Percentiles rank a stretch among this genome's conserved stretches.
Conservation (phyloP, 2,329 filamentous ascomycete species). For the Periconia sp. region DNA sequence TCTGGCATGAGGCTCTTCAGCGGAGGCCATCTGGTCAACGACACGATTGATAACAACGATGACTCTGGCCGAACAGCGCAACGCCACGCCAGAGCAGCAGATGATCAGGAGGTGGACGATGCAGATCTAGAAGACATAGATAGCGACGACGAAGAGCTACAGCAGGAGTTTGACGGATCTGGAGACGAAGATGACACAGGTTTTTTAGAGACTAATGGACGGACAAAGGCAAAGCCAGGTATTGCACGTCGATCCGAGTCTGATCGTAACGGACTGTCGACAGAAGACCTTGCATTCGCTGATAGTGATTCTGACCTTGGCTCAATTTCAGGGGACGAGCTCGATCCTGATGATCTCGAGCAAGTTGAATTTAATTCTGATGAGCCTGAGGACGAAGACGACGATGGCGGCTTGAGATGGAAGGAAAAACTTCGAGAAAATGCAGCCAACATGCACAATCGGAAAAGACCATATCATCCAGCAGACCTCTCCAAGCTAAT, state of each 20-base stretch:
- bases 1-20: slow-evolving; percentile 86
- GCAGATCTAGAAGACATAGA: slow-evolving; percentile 56
- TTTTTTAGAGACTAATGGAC: slow-evolving; percentile 47
- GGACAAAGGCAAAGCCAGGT: slow-evolving; percentile 44
- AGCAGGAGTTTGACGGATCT: slow-evolving; percentile 52
- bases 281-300: slow-evolving; percentile 84
- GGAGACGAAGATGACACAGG: slow-evolving; percentile 59
- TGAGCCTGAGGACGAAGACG: slow-evolving; percentile 62
- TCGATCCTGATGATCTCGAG: slow-evolving; percentile 33
- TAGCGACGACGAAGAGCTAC: slow-evolving; percentile 62
- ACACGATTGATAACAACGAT: slow-evolving; percentile 58
- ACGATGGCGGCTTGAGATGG: slow-evolving; percentile 78
- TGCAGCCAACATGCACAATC: slow-evolving; percentile 73
- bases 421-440: slow-evolving; percentile 84
- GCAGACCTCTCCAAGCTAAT: slow-evolving; percentile 85
- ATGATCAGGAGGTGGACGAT: slow-evolving; percentile 57
- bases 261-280: slow-evolving; percentile 29
- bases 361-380: slow-evolving; percentile 61
- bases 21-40: slow-evolving; percentile 72
- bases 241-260: slow-evolving; percentile 35
- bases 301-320: slow-evolving; percentile 97
- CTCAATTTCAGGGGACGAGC: slow-evolving; percentile 72
- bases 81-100: slow-evolving; percentile 57
- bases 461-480: slow-evolving; percentile 75
- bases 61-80: slow-evolving; percentile 62